Conservation (phyloP, 2,329 filamentous ascomycete species). For the Stagonosporopsis cucurbitacearum region DNA sequence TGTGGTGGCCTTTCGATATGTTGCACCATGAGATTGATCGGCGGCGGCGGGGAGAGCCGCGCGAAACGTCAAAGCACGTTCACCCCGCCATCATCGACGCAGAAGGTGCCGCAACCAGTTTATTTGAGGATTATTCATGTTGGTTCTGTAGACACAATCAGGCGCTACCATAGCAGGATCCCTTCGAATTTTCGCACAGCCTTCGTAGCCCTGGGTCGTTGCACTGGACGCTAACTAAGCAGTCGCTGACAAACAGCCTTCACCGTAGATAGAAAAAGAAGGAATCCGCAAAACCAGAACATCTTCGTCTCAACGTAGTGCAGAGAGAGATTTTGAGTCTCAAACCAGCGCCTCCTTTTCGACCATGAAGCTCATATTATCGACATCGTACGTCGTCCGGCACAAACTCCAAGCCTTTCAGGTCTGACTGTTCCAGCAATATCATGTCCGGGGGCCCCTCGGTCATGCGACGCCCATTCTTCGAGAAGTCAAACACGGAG, state of each 20-base stretch:
- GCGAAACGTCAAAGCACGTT: constrained; percentile 27
- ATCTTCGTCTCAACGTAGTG: not conserved
- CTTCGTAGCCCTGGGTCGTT: not conserved
- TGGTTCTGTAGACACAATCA: not conserved
- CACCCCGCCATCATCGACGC: constrained; percentile 26
- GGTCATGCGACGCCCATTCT: constrained; percentile 78
- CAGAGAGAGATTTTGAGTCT: not conserved
- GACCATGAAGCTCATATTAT: constrained; percentile 82
- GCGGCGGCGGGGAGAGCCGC: constrained; percentile 26
- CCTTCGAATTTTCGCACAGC: not conserved
- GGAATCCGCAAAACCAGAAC: not conserved
- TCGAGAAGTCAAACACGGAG: constrained; percentile 89
- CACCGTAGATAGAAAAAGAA: not conserved
- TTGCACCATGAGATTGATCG: constrained; percentile 23
- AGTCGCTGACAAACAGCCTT: constrained; percentile 16
- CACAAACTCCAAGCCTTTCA: rapidly evolving
- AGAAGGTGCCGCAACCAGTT: not conserved
- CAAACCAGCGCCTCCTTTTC: not conserved
- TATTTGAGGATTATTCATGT: not conserved
- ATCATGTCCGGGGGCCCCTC: constrained; percentile 85
- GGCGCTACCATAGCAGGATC: not conserved
- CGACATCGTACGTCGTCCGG: constrained; percentile 73
- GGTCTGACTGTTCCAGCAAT: constrained; percentile 66
- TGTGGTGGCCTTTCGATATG: constrained; percentile 15
- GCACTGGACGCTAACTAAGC: constrained; percentile 10